Base-by-base conservation (phyloP, 352 stramenopile species). In the Halophytophthora batemanensis region DNA sequence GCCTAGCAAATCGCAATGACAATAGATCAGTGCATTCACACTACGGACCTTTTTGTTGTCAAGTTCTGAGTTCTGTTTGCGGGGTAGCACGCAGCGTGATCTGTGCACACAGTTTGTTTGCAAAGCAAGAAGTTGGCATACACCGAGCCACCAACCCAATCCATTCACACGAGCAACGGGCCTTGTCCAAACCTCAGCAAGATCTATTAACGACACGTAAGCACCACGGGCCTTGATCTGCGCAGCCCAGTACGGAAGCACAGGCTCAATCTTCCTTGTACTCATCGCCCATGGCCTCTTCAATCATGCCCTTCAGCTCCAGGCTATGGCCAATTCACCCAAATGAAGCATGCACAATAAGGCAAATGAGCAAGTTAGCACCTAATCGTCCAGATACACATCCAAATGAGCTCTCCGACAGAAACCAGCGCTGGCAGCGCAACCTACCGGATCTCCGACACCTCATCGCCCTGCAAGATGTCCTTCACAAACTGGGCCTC, bases 291-390 rank as follows among this genome's bases (percentile, higher is more conserved):
- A 94, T 94, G 19, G 77, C 65, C 39, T 94, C 83, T 61, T 94
- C 81, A 38, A 94, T 94, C 79, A 90, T 92, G n/a, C 83, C 83
- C 71, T 94, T 94, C 19, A 92, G 63, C 51, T 92, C 83, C 39
- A 94, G 67, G 43, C 79, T 86, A 50, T 43, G 25, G 12, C 8
- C 25, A 61, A 1, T 45, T 22, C 19, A 37, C 37, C 37, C n/a
- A 1, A 31, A 39, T 4, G 31, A n/a, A n/a, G 2, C 13, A 42
- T 2, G 13, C 14, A 14, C 34, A 36, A 6, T 14, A 55, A 1
- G 25, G 47, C 36, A 14, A 51, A 18, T 38, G 3, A 38, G 15
- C 22, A 51, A 8, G 1, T 6, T 21, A 3, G 28, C 38, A 39
- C 6, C 19, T 4, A 49, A 34, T 22, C 23, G 17, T 25, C 3